Conservation (phyloP, 1,139 yeast genomes). For the Zygoascus sp. region DNA sequence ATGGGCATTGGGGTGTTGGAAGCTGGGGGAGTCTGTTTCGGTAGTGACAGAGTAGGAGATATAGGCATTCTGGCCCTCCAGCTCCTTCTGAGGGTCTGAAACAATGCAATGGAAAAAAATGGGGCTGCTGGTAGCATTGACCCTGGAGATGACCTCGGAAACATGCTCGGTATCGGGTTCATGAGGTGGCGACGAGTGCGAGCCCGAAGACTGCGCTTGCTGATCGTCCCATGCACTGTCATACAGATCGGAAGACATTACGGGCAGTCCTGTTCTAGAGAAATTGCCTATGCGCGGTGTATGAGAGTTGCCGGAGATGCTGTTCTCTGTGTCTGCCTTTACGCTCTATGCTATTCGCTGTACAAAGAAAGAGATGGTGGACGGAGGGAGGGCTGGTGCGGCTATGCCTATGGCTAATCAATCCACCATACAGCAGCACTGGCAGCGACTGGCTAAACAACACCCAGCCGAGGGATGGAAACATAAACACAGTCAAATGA, state of each 20-base stretch:
- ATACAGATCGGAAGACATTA: slow-evolving; percentile 4
- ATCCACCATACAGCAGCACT: no score
- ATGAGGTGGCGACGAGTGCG: slow-evolving; percentile 6
- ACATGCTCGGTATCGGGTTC: not conserved
- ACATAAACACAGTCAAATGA: no score
- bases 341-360: no score
- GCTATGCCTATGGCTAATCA: no score
- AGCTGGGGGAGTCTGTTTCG: slow-evolving; percentile 44
- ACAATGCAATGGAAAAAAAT: slow-evolving; percentile 40
- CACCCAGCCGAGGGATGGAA: no score
- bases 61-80: slow-evolving; percentile 73
- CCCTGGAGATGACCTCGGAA: slow-evolving; percentile 1
- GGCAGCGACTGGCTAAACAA: no score
- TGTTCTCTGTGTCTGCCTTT: not conserved
- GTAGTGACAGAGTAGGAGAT: slow-evolving; percentile 78
- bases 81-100: slow-evolving; percentile 72
- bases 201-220: slow-evolving; percentile 4
- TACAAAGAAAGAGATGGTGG: no score
- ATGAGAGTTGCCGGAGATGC: not conserved
- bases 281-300: not conserved
- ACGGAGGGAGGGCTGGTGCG: not conserved
- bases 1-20: slow-evolving; percentile 43
- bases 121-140: slow-evolving; percentile 4
- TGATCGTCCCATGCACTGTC: slow-evolving; percentile 7
- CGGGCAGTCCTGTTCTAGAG: not conserved